Conservation (phyloP, 2,329 filamentous ascomycete genomes). For the Harringtonia aguacate region DNA sequence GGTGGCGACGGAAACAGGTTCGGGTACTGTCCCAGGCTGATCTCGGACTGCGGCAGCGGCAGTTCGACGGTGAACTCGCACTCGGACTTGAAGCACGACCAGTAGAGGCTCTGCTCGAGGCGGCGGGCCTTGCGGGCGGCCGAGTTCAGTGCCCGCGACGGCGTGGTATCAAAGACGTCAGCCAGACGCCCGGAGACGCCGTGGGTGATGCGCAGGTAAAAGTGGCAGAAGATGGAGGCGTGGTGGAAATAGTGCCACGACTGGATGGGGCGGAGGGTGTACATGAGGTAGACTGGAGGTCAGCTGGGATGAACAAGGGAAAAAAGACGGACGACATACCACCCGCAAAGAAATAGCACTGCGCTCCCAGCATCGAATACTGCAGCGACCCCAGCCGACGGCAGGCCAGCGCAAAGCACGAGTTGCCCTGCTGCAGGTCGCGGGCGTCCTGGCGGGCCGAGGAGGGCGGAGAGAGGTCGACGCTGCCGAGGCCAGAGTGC, state of each 20-base stretch:
- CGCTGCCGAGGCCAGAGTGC: too few relatives aligned
- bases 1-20: constrained; percentile 2
- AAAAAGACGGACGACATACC: not conserved
- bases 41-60: not conserved
- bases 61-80: constrained; percentile 2
- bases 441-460: not conserved
- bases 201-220: not conserved
- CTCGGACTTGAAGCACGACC: constrained; percentile 5
- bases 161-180: too few relatives aligned
- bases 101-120: constrained; percentile 5
- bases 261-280: not conserved
- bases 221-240: not conserved
- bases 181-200: not conserved
- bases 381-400: not conserved
- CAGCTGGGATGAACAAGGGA: not conserved
- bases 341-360: constrained; percentile 2
- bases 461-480: not conserved
- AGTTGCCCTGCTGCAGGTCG: not conserved
- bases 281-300: constrained; percentile 1
- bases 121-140: not conserved
- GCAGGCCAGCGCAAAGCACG: not conserved
- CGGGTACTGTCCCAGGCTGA: not conserved
- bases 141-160: too few relatives aligned
- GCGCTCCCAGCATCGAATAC: not conserved
- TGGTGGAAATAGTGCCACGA: not conserved